phyloP scores from a whole-genome alignment of 257 asterid genomes.

The Solanum arcanum region DNA sequence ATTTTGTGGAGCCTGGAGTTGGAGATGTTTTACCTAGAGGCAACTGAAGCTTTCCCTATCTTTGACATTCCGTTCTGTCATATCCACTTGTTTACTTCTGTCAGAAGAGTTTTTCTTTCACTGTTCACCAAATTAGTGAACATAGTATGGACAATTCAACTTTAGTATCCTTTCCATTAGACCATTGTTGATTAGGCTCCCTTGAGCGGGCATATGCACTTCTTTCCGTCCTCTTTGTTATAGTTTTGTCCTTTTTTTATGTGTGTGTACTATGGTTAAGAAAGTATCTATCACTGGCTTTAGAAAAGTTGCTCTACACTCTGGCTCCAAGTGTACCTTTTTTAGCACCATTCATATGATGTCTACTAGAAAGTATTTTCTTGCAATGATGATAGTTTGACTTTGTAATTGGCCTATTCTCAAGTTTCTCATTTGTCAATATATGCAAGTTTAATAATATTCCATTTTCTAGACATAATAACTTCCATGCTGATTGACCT shows the following conservation, averaged over 20 bases:
- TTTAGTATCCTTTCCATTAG: not conserved
- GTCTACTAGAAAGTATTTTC: not conserved
- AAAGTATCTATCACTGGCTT: not conserved
- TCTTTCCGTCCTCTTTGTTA: not conserved
- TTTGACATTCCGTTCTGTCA: not conserved
- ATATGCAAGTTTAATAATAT: not conserved
- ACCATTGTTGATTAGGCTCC: not conserved
- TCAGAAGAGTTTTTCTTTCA: not conserved
- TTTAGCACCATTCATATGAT: not conserved
- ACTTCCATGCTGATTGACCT: not conserved
- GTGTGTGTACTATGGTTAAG: not conserved
- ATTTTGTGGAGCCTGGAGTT: not conserved
- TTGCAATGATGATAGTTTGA: not conserved
- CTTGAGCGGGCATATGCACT: not conserved
- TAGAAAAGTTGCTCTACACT: not conserved
- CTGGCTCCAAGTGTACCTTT: not conserved
- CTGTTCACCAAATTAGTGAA: not conserved
- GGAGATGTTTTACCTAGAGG: not conserved
- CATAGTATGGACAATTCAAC: not conserved
- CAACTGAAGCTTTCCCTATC: not conserved
- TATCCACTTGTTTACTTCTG: not conserved
- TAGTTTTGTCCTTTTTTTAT: not conserved
- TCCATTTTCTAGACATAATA: not conserved
- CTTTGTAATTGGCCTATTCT: not conserved
- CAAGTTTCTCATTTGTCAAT: not conserved